Conservation (phyloP, 305 asterid genomes). For the Andrographis paniculata region DNA sequence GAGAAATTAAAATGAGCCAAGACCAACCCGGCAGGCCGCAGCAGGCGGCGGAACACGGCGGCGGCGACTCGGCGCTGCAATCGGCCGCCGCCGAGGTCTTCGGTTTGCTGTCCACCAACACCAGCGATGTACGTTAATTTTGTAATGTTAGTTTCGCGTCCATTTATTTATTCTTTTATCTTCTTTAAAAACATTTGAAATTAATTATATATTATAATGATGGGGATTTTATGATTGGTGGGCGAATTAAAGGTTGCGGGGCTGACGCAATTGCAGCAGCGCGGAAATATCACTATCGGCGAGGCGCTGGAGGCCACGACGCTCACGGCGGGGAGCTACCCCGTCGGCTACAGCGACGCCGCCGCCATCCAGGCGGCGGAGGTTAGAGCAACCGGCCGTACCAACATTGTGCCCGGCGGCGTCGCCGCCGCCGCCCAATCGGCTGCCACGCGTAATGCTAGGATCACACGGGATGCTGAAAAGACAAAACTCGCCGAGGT, state of each 20-base stretch:
- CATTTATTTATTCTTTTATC: background rate
- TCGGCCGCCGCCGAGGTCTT: background rate
- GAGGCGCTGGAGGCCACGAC: slow-evolving; percentile 22
- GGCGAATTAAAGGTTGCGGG: background rate
- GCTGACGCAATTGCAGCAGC: background rate
- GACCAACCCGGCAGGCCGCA: slow-evolving; percentile 4
- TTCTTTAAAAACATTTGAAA: too few relatives aligned
- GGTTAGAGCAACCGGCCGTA: slow-evolving; percentile 32
- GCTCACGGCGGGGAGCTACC: slow-evolving; percentile 22
- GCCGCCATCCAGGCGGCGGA: slow-evolving; percentile 44
- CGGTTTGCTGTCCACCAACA: background rate
- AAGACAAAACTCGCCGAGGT: slow-evolving; percentile 32
- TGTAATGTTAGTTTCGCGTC: background rate
- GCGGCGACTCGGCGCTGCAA: background rate
- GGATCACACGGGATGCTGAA: slow-evolving; percentile 19
- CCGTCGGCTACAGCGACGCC: slow-evolving; percentile 32
- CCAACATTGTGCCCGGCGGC: slow-evolving; percentile 24
- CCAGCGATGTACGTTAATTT: background rate
- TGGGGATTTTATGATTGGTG: too few relatives aligned
- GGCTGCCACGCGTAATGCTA: slow-evolving; percentile 31
- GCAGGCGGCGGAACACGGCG: background rate
- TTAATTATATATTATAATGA: too few relatives aligned
- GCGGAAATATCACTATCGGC: slow-evolving; percentile 12
- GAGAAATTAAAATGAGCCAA: slow-evolving; percentile 1
- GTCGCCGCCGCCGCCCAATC: slow-evolving; percentile 38